These are phyloP conservation scores for Xylariaceae sp. DNA, from an alignment of 2,329 filamentous ascomycete species.

Conservation along the genomic window DNA sequence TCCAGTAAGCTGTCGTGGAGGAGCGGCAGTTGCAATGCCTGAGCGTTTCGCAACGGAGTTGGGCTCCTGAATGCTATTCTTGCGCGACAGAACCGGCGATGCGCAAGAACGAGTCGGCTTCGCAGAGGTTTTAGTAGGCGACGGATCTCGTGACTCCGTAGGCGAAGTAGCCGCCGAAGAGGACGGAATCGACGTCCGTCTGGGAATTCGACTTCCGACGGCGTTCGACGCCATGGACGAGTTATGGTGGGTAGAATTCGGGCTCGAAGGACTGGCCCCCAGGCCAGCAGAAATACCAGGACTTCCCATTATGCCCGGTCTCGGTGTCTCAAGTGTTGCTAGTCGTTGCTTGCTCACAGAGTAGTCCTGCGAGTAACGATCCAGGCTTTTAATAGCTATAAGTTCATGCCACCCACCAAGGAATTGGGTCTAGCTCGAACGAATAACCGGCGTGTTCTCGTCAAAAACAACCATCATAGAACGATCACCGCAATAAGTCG, in stretches of 20 bases:
- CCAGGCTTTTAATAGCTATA: conserved; percentile 24
- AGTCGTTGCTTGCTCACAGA: conserved; percentile 14
- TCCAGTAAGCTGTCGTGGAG: conserved; percentile 61
- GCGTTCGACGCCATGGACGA: conserved; percentile 31
- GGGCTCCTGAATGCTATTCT: conserved; percentile 58
- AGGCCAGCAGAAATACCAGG: conserved; percentile 24
- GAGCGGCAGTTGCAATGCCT: conserved; percentile 53
- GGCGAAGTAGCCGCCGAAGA: conserved; percentile 32
- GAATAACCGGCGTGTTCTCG: conserved; percentile 22
- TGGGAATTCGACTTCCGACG: conserved; percentile 31
- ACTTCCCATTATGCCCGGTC: conserved; percentile 27
- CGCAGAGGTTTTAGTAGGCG: conserved; percentile 24
- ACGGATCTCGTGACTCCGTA: conserved; percentile 30
- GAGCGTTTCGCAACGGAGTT: conserved; percentile 54
- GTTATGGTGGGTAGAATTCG: conserved; percentile 32
- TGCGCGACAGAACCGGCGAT: conserved; percentile 50
- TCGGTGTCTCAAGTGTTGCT: conserved; percentile 17
- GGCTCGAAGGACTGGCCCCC: conserved; percentile 32
- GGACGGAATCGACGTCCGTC: conserved; percentile 32
- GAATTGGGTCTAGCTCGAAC: conserved; percentile 27
- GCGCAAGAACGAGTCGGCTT: conserved; percentile 29
- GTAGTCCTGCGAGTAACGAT: conserved; percentile 25
- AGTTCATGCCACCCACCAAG: conserved; percentile 25
- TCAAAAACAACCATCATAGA: conserved; percentile 30
- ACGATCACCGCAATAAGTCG: conserved; percentile 21